Base-by-base conservation (phyloP, 108 stramenopile genomes). In the Cyclotella kingstonii region DNA sequence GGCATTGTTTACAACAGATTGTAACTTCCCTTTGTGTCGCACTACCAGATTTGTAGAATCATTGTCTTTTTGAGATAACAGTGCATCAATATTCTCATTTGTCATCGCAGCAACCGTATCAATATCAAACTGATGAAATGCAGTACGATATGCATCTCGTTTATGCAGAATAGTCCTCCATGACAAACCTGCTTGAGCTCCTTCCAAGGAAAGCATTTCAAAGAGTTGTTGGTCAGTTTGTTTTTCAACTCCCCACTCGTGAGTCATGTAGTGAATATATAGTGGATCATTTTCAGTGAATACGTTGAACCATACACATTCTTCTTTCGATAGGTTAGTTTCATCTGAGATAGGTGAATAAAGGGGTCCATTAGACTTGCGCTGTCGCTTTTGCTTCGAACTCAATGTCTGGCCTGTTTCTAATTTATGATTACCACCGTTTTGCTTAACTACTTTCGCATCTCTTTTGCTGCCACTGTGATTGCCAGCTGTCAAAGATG, bases 91-190 rank as follows among this genome's bases (percentile, higher is more conserved):
- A 61, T 83, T 77, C 1, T 62, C 17, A 0, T 4, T 21, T 5
- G 77, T 80, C 75, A 84, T 78, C n/a, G 30, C 26, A 21, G 81
- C 82, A 21, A 85, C 80, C 35, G 40, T 60, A 21, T 81, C 77
- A 44, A 84, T 63, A 39, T 90, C 80, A 71, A 90, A 90, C 22
- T 77, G 18, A 42, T 66, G 51, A 53, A 81, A 90, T 11, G 67
- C 52, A 18, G 35, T n/a, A 3, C 84, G 83, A 75, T 85, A 86
- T 5, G 68, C 81, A 29, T 84, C 78, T 2, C 89, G 81, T 64
- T 90, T 90, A 11, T 60, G 53, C 26, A 90, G 41, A 15, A 90
- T 81, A 4, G 89, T 90, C 55, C 74, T 55, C 89, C 89, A 90
- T 0, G 69, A 72, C 2, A 90, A 53, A 2, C 89, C 89, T n/a